These are phyloP conservation scores for Logfia minima DNA, from an alignment of 129 eudicot genomes.

Conservation along the genomic window DNA sequence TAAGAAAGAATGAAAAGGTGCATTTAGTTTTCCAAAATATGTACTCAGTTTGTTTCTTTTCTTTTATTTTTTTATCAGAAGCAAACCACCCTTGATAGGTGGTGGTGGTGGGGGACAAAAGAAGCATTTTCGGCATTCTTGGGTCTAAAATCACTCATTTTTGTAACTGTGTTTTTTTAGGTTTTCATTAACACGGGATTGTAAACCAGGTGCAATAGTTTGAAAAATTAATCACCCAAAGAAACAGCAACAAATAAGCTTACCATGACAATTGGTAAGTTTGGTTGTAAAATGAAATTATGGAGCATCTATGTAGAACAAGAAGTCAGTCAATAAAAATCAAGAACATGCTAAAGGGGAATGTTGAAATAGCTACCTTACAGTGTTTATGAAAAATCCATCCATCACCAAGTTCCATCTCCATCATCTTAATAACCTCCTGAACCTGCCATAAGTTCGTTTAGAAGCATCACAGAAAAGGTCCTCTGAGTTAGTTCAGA, in stretches of 20 bases:
- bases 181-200: neutral
- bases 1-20: neutral
- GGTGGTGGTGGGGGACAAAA: too few relatives aligned
- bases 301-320: neutral
- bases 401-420: conserved; percentile 87
- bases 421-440: conserved; percentile 85
- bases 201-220: neutral
- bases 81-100: neutral
- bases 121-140: neutral
- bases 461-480: neutral
- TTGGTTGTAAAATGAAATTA: neutral
- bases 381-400: conserved; percentile 66
- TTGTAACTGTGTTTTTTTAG: neutral
- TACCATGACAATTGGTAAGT: neutral
- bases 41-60: too few relatives aligned
- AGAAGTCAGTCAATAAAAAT: neutral
- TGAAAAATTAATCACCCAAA: neutral
- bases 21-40: too few relatives aligned
- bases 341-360: neutral
- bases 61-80: too few relatives aligned
- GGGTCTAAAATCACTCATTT: neutral
- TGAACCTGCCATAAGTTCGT: conserved; percentile 48
- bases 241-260: neutral
- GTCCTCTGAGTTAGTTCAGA: neutral
- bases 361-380: conserved; percentile 50